phyloP scores from a whole-genome alignment of 1,284 basidiomycete genomes.

The Psilocybe mexicana region DNA sequence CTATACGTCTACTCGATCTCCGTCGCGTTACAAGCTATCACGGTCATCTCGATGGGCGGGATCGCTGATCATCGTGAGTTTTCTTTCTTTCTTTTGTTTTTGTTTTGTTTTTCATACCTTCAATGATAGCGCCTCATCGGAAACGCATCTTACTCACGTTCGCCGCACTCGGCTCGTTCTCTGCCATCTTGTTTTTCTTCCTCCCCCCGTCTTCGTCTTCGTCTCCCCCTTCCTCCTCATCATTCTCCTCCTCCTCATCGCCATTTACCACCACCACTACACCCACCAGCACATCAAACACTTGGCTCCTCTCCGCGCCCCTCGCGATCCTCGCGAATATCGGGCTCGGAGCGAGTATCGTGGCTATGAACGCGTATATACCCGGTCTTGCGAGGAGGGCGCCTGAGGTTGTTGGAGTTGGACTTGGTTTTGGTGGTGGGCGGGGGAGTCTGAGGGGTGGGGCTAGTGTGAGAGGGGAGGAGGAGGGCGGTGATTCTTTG shows the following conservation, averaged over 20 bases:
- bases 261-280: no score
- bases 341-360: not conserved
- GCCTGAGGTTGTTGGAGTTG: slow-evolving; percentile 54
- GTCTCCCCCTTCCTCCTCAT: not conserved
- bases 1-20: slow-evolving; percentile 85
- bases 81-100: not conserved
- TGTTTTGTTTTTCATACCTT: no score
- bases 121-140: slow-evolving; percentile 63
- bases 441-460: no score
- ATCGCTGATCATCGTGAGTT: slow-evolving; percentile 83
- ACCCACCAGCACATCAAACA: no score
- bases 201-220: not conserved
- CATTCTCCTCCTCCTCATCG: not conserved
- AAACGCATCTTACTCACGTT: slow-evolving; percentile 78
- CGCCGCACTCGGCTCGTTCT: slow-evolving; percentile 58
- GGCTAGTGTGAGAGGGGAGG: no score
- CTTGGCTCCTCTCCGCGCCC: not conserved
- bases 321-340: slow-evolving; percentile 38
- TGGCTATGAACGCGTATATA: slow-evolving; percentile 58
- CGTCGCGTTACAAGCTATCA: slow-evolving; percentile 84
- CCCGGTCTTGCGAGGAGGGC: slow-evolving; percentile 72
- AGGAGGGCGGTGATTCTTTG: no score
- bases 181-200: not conserved
- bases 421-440: no score
- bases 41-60: slow-evolving; percentile 87